Conservation (phyloP, 1,139 yeast species). For the Candida buenavistaensis region DNA sequence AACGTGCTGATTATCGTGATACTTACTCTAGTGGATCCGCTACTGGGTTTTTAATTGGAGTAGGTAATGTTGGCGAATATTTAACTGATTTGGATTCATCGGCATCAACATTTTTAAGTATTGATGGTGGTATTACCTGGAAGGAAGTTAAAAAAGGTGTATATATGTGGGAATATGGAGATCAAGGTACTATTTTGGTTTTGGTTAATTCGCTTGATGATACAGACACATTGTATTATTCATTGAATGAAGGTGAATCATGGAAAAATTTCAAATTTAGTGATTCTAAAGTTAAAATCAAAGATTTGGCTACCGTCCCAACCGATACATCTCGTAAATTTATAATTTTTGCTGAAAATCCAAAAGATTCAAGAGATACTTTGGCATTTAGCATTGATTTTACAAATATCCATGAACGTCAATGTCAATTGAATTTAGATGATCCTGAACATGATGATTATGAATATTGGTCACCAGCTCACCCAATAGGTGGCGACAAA, state of each 20-base stretch:
- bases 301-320: slow-evolving; percentile 88
- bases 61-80: slow-evolving; percentile 83
- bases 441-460: slow-evolving; percentile 67
- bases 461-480: slow-evolving; percentile 79
- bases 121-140: slow-evolving; percentile 93
- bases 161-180: slow-evolving; percentile 95
- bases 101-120: slow-evolving; percentile 71
- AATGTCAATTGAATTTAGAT: slow-evolving; percentile 68
- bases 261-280: slow-evolving; percentile 73
- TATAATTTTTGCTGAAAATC: slow-evolving; percentile 26
- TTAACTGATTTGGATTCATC: slow-evolving; percentile 31
- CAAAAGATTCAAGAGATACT: slow-evolving; percentile 18
- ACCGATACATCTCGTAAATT: slow-evolving; percentile 84
- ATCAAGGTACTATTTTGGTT: slow-evolving; percentile 84
- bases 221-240: slow-evolving; percentile 62
- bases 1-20: slow-evolving; percentile 79
- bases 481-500: slow-evolving; percentile 57
- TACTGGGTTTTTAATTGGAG: slow-evolving; percentile 79
- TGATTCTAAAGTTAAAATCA: slow-evolving; percentile 53
- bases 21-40: slow-evolving; percentile 89
- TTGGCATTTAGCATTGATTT: slow-evolving; percentile 66
- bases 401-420: slow-evolving; percentile 58
- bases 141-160: slow-evolving; percentile 70
- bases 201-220: slow-evolving; percentile 58
- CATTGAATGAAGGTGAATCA: slow-evolving; percentile 75